Conservation (phyloP, 2,329 filamentous ascomycete genomes). For the Xylaria sp. region DNA sequence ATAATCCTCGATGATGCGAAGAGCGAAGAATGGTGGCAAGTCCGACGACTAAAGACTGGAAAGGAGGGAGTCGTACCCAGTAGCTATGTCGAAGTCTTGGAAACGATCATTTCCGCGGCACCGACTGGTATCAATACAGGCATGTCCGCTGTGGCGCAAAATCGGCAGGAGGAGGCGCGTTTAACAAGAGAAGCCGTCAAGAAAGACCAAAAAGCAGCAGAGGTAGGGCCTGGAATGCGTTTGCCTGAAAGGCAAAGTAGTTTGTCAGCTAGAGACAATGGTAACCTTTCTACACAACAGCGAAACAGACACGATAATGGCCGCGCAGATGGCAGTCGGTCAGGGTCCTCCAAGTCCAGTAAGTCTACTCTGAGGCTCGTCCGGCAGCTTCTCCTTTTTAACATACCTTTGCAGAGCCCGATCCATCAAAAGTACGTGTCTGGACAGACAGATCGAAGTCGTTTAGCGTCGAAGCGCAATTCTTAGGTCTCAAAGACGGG, state of each 20-base stretch:
- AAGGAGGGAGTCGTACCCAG: constrained; percentile 96
- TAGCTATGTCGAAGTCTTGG: constrained; percentile 92
- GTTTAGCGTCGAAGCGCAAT: constrained; percentile 97
- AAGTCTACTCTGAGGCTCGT: constrained; percentile 54
- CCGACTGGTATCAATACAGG: constrained; percentile 63
- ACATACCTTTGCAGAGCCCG: constrained; percentile 71
- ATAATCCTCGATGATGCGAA: constrained; percentile 88
- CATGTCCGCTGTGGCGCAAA: constrained; percentile 79
- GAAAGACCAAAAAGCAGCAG: constrained; percentile 71
- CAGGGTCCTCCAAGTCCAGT: constrained; percentile 76
- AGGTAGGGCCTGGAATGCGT: constrained; percentile 81
- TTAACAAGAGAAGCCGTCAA: constrained; percentile 83
- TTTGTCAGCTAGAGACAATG: constrained; percentile 73
- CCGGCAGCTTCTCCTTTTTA: constrained; percentile 27
- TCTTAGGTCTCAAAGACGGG: constrained; percentile 91
- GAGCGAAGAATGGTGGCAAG: constrained; percentile 99
- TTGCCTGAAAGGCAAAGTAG: constrained; percentile 84
- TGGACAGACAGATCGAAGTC: constrained; percentile 97
- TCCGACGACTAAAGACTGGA: constrained; percentile 87
- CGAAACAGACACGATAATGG: constrained; percentile 77
- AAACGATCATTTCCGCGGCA: constrained; percentile 65
- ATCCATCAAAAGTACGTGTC: constrained; percentile 82
- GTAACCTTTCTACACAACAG: constrained; percentile 77
- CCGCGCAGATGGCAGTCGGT: constrained; percentile 64
- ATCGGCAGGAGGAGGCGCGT: constrained; percentile 81